Evolutionary conservation across 2,329 filamentous ascomycete species (phyloP), one percentile per base, ranked within the genome.

Genomic region (Cladophialophora immunda): DNA sequence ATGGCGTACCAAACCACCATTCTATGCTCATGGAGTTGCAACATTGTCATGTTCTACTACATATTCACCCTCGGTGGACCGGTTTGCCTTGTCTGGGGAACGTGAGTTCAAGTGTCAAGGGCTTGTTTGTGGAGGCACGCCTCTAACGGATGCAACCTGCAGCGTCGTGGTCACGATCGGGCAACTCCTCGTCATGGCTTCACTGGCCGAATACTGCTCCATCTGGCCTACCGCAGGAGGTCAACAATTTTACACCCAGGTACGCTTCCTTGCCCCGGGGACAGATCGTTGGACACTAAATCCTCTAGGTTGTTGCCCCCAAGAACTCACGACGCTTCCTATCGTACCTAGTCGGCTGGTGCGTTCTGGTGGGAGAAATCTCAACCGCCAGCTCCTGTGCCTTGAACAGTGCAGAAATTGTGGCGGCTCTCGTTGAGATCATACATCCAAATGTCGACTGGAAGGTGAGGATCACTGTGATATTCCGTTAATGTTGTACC

Each of bases 201-300:
- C 67, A 22, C 47, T 71, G 32, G 69, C 67, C 8, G 69, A 71
- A 58, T 70, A 69, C 58, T 58, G 54, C 45, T 68, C 68, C 15
- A 61, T 70, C 13, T 71, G 65, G 65, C 69, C 69, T 11, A 70
- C 69, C 1, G 69, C 69, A 27, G 69, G 69, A 6, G 69, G 69
- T 2, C 68, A 70, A 58, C 67, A 71, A 22, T 69, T 70, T 59
- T 71, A 67, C 55, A 69, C 64, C 19, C 68, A 70, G 54, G 62
- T 69, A 61, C 29, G 47, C 4, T 19, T 27, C 7, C 22, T n/a
- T n/a, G 4, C 15, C n/a, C 29, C 30, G 15, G 45, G 11, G 25
- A 19, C n/a, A 1, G n/a, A 36, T 3, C 22, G 57, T 25, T 9
- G 56, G 3, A 32, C 15, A 4, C 52, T 60, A 41, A 59, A 32